Conservation (phyloP, 176 grass and related monocot genomes). For the Pharus latifolius region DNA sequence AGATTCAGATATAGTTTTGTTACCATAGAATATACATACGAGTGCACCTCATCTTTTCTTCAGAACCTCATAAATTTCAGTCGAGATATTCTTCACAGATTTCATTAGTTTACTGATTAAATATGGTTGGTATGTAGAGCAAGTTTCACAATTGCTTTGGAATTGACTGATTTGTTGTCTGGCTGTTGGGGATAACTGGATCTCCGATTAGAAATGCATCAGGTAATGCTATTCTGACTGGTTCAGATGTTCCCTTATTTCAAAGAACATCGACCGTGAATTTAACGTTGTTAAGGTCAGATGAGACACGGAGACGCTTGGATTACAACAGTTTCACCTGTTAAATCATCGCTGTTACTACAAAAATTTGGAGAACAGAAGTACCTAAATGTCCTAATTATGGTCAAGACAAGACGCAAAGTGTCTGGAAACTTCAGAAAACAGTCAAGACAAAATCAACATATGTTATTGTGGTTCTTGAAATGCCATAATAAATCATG, state of each 20-base stretch:
- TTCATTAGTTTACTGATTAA: background rate
- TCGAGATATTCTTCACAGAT: background rate
- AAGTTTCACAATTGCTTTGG: background rate
- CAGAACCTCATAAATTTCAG: background rate
- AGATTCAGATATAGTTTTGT: background rate
- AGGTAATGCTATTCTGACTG: background rate
- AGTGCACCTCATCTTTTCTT: background rate
- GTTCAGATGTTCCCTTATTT: background rate
- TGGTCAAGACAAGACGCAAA: background rate
- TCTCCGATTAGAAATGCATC: slow-evolving; percentile 3
- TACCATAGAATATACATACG: background rate
- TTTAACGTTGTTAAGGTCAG: background rate
- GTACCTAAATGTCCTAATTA: background rate
- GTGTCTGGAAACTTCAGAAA: background rate
- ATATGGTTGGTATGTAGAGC: background rate
- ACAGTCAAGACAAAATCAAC: background rate
- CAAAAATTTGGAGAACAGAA: background rate
- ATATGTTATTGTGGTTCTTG: background rate
- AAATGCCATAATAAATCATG: background rate
- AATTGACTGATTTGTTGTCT: background rate
- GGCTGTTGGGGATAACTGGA: background rate
- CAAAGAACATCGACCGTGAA: background rate
- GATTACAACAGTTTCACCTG: background rate
- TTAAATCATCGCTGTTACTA: background rate
- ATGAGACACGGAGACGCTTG: too few species aligned